Base-by-base conservation (phyloP, 169 alveolate species). In the Plasmodium billcollinsi region DNA sequence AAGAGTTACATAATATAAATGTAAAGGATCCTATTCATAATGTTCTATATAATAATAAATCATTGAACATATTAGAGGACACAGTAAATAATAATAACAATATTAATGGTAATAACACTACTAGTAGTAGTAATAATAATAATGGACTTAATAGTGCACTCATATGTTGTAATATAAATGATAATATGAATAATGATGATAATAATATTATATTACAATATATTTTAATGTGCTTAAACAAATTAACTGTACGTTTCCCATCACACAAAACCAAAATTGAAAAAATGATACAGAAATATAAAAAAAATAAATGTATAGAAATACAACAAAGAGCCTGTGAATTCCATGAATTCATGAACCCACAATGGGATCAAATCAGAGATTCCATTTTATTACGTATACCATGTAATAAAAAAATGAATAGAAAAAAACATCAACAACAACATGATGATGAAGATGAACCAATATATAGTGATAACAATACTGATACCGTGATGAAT, bases 251-350 rank as follows among this genome's bases (percentile, higher is more conserved):
- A 11, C 63, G 91, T 43, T 65, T 93, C 62, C 97, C 97, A 12
- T 18, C 88, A 26, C 88, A 91, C 29, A 74, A 59, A 65, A 88
- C 33, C 1, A 88, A 83, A 62, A 59, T 94, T 20, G 78, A 92
- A 88, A 80, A 88, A 65, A 56, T 94, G 5, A 67, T 94, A 21
- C 63, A 74, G 58, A 73, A 86, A 83, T 94, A 93, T 88, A 90
- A 88, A 75, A 88, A 88, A 75, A 94, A 91, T 71, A 65, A 86
- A 18, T 91, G 93, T 70, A 66, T 89, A 26, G 97, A 94, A 88
- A 65, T 94, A 70, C 97, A 94, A 90, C 97, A 94, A 65, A 90
- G 97, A 26, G 94, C 97, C 20, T 91, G 97, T 39, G 97, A 94
- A 70, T 88, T 94, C 75, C 94, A 91, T 24, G 76, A 56, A 61